phyloP scores from a whole-genome alignment of 192 early-diverging fungal genomes.

The Mortierella antarctica region DNA sequence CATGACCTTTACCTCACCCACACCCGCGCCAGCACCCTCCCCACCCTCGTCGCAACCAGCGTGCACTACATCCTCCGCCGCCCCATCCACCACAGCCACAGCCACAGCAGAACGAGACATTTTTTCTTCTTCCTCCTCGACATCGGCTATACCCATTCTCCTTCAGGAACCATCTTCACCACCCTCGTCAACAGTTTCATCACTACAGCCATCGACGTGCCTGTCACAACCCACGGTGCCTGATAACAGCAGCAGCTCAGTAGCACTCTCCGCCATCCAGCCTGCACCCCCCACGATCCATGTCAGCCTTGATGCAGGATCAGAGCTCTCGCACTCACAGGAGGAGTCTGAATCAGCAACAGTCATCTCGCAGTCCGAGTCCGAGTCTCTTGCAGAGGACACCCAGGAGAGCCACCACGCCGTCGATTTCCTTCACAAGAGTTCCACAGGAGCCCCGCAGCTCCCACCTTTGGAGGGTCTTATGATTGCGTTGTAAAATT shows the following conservation, averaged over 20 bases:
- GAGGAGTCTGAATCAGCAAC: neutral
- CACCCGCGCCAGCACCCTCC: neutral
- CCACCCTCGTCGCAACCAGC: neutral
- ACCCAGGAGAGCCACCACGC: neutral
- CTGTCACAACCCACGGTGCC: neutral
- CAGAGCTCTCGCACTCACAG: neutral
- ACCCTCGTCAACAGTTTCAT: neutral
- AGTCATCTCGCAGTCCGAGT: neutral
- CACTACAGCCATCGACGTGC: neutral
- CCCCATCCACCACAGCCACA: neutral
- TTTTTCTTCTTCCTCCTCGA: neutral
- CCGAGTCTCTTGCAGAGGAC: neutral
- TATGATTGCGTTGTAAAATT: constrained; percentile 36
- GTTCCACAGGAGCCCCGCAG: constrained; percentile 25
- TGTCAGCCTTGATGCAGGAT: constrained; percentile 28
- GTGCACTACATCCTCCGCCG: neutral
- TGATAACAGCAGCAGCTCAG: neutral
- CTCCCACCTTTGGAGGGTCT: constrained; percentile 38
- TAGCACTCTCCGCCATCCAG: neutral
- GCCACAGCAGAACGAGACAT: neutral
- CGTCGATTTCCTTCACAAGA: constrained; percentile 12
- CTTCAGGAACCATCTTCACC: neutral
- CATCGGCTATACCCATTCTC: constrained; percentile 28
- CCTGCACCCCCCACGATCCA: constrained; percentile 22
- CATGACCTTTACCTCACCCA: constrained; percentile 22